These are phyloP conservation scores for Obba rivulosa DNA, from an alignment of 768 basidiomycete genomes.

Conservation along the genomic window DNA sequence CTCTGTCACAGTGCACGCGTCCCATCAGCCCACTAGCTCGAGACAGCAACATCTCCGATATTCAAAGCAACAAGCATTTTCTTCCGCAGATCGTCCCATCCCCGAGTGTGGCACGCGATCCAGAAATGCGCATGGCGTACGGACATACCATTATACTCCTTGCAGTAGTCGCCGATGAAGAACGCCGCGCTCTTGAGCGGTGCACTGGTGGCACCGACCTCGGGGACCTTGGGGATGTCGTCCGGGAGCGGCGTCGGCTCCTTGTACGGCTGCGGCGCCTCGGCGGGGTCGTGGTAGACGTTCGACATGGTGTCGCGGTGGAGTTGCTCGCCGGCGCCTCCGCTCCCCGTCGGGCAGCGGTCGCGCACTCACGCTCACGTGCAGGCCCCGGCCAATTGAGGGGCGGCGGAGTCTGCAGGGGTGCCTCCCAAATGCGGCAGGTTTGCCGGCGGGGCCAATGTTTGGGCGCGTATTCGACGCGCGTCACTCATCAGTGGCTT, in stretches of 20 bases:
- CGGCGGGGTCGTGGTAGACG: slow-evolving; percentile 43
- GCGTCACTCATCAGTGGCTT: no score
- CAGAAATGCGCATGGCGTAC: background rate
- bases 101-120: background rate
- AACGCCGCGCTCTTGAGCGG: slow-evolving; percentile 95
- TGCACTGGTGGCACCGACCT: slow-evolving; percentile 85
- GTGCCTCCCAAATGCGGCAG: no score
- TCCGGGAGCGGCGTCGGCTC: slow-evolving; percentile 65
- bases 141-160: slow-evolving; percentile 87
- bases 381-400: no score
- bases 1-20: slow-evolving; percentile 38
- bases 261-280: slow-evolving; percentile 45
- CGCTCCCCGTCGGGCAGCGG: no score
- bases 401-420: no score
- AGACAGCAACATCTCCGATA: no score
- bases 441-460: no score
- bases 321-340: no score
- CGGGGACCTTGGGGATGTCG: slow-evolving; percentile 71
- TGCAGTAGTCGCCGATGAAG: slow-evolving; percentile 95
- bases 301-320: slow-evolving; percentile 41
- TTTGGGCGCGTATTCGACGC: no score
- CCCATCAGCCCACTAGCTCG: no score
- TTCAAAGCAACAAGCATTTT: no score
- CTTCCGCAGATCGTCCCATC: background rate
- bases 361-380: no score